Conservation (phyloP, 2,329 filamentous ascomycete species). For the Hypoxylon sp. region DNA sequence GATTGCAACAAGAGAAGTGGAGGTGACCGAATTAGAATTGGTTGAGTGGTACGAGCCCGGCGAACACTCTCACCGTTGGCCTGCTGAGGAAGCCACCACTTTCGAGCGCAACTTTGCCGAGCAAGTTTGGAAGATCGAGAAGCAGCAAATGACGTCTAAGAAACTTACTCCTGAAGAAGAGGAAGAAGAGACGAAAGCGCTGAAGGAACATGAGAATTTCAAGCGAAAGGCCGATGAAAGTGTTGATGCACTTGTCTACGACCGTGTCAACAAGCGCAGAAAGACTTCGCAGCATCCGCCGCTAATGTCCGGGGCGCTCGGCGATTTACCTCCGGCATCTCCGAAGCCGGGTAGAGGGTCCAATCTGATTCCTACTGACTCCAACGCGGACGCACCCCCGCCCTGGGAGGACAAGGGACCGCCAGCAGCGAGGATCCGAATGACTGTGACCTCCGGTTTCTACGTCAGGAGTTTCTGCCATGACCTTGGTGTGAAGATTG, state of each 20-base stretch:
- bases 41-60: conserved; percentile 89
- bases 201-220: conserved; percentile 69
- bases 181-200: conserved; percentile 68
- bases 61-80: conserved; percentile 84
- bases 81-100: conserved; percentile 80
- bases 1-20: conserved; percentile 84
- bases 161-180: conserved; percentile 69
- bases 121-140: conserved; percentile 76
- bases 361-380: conserved; percentile 68
- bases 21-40: conserved; percentile 83
- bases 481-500: conserved; percentile 86
- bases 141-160: conserved; percentile 66
- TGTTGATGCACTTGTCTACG: conserved; percentile 70
- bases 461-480: conserved; percentile 96
- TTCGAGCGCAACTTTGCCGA: conserved; percentile 84
- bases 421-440: conserved; percentile 84
- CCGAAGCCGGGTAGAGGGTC: conserved; percentile 62
- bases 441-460: conserved; percentile 96
- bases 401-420: conserved; percentile 75
- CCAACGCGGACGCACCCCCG: conserved; percentile 64
- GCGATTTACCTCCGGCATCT: conserved; percentile 63
- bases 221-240: conserved; percentile 72
- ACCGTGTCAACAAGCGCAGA: conserved; percentile 61
- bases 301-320: conserved; percentile 72
- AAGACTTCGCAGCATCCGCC: conserved; percentile 55